Evolutionary conservation across 768 basidiomycete species (phyloP).

Genomic region (Russula vinacea): DNA sequence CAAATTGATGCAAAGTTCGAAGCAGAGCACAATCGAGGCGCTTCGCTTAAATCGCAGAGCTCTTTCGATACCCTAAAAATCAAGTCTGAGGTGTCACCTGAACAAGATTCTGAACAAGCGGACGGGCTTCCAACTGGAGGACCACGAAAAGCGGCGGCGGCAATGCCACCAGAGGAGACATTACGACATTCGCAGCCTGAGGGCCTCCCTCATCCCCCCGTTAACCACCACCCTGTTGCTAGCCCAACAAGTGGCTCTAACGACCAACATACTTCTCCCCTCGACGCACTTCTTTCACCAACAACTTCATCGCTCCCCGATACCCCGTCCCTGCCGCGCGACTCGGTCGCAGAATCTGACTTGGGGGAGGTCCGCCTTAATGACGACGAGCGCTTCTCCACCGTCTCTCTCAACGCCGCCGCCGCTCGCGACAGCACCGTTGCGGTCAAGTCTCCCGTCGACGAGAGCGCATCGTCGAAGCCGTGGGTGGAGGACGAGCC

Average conservation of each 20-base stretch:
- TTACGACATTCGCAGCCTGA: not conserved
- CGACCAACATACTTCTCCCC: conserved; percentile 17
- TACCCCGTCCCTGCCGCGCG: conserved; percentile 23
- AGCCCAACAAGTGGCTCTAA: not conserved
- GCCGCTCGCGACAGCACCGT: conserved; percentile 34
- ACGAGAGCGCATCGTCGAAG: conserved; percentile 33
- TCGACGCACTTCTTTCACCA: conserved; percentile 37
- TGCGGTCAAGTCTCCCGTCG: conserved; percentile 32
- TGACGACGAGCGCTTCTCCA: conserved; percentile 60
- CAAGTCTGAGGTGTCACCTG: too few relatives aligned
- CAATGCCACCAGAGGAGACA: not conserved
- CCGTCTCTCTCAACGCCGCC: conserved; percentile 42
- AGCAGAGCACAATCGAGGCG: not conserved
- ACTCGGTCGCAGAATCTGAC: conserved; percentile 31
- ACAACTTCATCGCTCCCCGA: conserved; percentile 29
- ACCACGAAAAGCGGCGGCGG: not conserved
- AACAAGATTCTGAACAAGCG: not conserved
- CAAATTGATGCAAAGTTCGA: not conserved
- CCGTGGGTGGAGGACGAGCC: conserved; percentile 30
- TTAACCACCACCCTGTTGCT: not conserved
- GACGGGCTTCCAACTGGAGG: not conserved
- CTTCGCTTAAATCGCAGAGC: not conserved
- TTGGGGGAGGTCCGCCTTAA: conserved; percentile 57
- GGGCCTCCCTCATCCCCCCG: not conserved
- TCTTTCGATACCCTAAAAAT: conserved; percentile 11